Base-by-base conservation (phyloP, 2,329 filamentous ascomycete species). In the Pseudocercospora fuligena region DNA sequence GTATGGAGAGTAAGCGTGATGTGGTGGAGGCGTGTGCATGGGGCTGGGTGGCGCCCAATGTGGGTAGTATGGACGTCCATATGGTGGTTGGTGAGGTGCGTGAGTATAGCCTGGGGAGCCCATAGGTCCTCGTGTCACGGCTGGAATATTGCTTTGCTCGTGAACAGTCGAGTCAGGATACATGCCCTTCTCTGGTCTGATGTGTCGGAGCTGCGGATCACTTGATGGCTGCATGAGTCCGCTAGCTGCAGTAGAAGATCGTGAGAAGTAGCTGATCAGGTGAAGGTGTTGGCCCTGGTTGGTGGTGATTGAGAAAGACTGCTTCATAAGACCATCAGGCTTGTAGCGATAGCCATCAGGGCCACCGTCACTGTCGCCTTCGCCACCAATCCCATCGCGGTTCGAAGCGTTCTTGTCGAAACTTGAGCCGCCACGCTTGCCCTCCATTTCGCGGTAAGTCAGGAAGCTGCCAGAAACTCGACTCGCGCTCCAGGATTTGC, bases 281-380 rank as follows among this genome's bases (percentile, higher is more conserved):
- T 99, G 95, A 1, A 99, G 88, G 78, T 98, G 95, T 75, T 97
- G 93, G 71, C 93, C 88, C 43, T 86, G 89, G 1, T 92, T 93
- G 1, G 95, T 98, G 23, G 94, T 97, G 81, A 99, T 98, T 82
- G 94, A 98, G 85, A 98, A 99, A 0, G 95, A 98, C 81, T 99
- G 95, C 86, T 99, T 99, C 93, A 98, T 97, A 3, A 99, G 86
- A 0, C 95, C 95, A 75, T 99, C 95, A 9, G 91, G 92, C 84
- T 97, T 99, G 82, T 97, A 97, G 70, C 93, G 86, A 79, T 97
- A 97, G 49, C 93, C 93, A 78, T 97, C 93, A 0, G 92, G 92
- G 8, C 88, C 86, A 75, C 96, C 93, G 63, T 83, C 91, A 62
- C 92, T 90, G 70, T 93, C 92, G 58, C 95, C 94, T 77, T 92